phyloP scores from a whole-genome alignment of 352 stramenopile genomes.

The Pythium periplocum region DNA sequence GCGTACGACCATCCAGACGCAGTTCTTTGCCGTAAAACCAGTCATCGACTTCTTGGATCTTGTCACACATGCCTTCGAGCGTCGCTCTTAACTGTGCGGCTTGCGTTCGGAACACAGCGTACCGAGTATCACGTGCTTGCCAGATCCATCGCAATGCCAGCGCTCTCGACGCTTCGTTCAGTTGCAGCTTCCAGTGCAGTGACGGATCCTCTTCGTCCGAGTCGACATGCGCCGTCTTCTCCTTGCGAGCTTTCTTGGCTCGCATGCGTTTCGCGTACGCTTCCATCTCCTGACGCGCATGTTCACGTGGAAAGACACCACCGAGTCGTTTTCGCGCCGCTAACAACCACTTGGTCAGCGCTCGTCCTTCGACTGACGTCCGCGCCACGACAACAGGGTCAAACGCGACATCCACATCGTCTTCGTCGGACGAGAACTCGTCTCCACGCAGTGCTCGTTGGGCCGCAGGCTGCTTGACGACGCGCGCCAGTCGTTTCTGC shows the following conservation, averaged over 20 bases:
- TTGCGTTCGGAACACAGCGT: constrained; percentile 34
- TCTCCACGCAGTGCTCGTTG: constrained; percentile 42
- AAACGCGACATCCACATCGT: constrained; percentile 87
- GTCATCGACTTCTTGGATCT: constrained; percentile 91
- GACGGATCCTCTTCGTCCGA: constrained; percentile 71
- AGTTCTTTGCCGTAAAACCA: constrained; percentile 91
- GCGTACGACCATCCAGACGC: constrained; percentile 64
- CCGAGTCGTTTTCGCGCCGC: constrained; percentile 89
- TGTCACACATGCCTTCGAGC: constrained; percentile 45
- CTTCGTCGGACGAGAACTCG: constrained; percentile 93
- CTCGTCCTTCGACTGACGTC: constrained; percentile 85
- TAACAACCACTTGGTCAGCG: constrained; percentile 94
- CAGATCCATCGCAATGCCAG: constrained; percentile 77
- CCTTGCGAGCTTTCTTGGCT: constrained; percentile 48
- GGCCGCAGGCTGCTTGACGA: constrained; percentile 23
- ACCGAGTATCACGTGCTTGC: constrained; percentile 61
- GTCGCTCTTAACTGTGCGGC: constrained; percentile 51
- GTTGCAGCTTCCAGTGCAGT: constrained; percentile 67
- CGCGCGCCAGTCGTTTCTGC: constrained; percentile 39
- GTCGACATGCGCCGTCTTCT: constrained; percentile 56
- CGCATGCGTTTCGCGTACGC: constrained; percentile 91
- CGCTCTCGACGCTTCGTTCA: constrained; percentile 78
- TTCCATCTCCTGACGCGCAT: constrained; percentile 88
- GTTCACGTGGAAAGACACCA: constrained; percentile 84
- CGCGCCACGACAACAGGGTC: constrained; percentile 90